Base-by-base conservation (phyloP, 2,329 filamentous ascomycete species). In the Penicillium sp. region DNA sequence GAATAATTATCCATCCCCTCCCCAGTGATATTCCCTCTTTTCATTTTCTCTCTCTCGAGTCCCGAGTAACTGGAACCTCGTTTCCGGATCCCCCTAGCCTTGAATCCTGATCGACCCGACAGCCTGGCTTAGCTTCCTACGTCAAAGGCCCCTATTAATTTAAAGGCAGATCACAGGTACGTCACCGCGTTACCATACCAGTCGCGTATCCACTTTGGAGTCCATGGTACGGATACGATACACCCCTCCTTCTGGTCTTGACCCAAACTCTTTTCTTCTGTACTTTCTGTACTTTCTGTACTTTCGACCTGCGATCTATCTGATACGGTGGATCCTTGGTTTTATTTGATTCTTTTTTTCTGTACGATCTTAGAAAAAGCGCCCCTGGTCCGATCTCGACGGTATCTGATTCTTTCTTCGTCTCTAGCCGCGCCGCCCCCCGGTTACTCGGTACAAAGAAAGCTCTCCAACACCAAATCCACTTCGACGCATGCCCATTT, bases 381-480 rank as follows among this genome's bases (percentile, higher is more conserved):
- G 27, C 39, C 54, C 59, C 60, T 54, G 56, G 53, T 58, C 55
- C 50, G 55, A 57, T 62, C 53, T 53, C 57, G 46, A 31, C 55
- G 37, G 31, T 49, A 59, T 62, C 62, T 64, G 47, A 62, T 49
- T 52, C 51, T 61, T 65, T 64, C 55, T 65, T 62, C 61, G 55
- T 33, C 60, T 55, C 50, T 44, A 59, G 56, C 58, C 55, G 60
- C 63, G 63, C 62, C 63, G 61, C 54, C 51, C 55, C 55, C 31
- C 31, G 52, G 25, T 52, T 33, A 31, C 48, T 42, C 46, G 35
- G 43, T 53, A 42, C 37, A 31, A 57, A 49, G 50, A 60, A 46
- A 52, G 53, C 55, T 48, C 55, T 48, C 54, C 48, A 54, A 55
- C 52, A 33, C 54, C 55, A n/a, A 29, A 25, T 19, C 43, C 50